Evolutionary conservation across 257 asterid genomes (phyloP), one percentile per base, ranked within the genome.

Genomic region (Rubia yunnanensis): DNA sequence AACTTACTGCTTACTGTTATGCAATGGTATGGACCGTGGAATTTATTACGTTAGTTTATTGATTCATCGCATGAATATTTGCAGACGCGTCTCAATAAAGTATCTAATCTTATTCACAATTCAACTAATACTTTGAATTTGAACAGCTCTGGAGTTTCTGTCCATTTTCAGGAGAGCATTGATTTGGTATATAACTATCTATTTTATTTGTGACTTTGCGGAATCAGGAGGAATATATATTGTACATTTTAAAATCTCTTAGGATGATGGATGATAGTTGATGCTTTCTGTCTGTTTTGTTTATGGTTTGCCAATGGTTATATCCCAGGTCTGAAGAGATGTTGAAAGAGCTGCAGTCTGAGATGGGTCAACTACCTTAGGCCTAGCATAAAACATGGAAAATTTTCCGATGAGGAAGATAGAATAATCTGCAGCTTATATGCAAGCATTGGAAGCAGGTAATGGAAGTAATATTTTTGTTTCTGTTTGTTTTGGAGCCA

Each of bases 211-310:
- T 13, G 31, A 62, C 48, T 32, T 15, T 54, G 58, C 34, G 9
- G 10, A 18, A 58, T 70, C 52, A 66, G 62, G 23, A 27, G 65
- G 64, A 22, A 35, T 62, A 20, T 18, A 49, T 35, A 24, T 20
- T 48, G 23, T 67, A 64, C 15, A 46, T 46, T 41, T 78, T 67
- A 6, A 17, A 59, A 18, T 57, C 23, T 18, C 72, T 63, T 75
- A 90, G 99, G 96, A 94, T 77, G 91, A 82, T 31, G 97, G 94
- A n/a, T n/a, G n/a, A n/a, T n/a, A n/a, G n/a, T n/a, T n/a, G n/a
- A n/a, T n/a, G n/a, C n/a, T n/a, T n/a, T n/a, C n/a, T n/a, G n/a
- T n/a, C n/a, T n/a, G n/a, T n/a, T n/a, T n/a, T n/a, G n/a, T n/a
- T n/a, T n/a, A n/a, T n/a, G n/a, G n/a, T n/a, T n/a, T n/a, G n/a